phyloP scores from a whole-genome alignment of 1,284 basidiomycete genomes.

The Moesziomyces antarcticus region DNA sequence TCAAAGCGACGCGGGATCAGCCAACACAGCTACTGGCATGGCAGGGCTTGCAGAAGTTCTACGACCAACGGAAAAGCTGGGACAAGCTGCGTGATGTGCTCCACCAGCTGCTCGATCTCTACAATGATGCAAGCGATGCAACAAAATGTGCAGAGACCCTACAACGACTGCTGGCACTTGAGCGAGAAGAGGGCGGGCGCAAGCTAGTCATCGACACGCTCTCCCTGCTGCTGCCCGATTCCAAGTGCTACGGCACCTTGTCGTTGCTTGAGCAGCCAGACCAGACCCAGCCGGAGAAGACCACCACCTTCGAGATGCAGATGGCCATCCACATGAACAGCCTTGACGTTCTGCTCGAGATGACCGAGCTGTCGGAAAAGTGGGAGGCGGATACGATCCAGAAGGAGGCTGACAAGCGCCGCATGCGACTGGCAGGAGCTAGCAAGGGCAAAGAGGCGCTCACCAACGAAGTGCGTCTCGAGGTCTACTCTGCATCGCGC shows the following conservation, averaged over 20 bases:
- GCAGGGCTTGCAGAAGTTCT: constrained; percentile 69
- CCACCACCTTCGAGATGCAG: constrained; percentile 72
- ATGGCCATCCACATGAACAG: constrained; percentile 74
- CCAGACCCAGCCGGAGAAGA: constrained; percentile 75
- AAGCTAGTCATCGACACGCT: constrained; percentile 70
- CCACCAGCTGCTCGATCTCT: constrained; percentile 60
- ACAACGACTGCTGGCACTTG: constrained; percentile 79
- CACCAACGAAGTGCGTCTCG: constrained; percentile 47
- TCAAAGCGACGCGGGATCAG: constrained; percentile 64
- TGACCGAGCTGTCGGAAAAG: constrained; percentile 51
- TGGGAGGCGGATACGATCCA: constrained; percentile 54
- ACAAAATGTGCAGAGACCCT: constrained; percentile 81
- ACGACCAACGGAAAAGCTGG: constrained; percentile 66
- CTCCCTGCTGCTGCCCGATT: constrained; percentile 79
- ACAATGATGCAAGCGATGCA: constrained; percentile 72
- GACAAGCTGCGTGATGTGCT: constrained; percentile 58
- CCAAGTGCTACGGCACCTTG: constrained; percentile 76
- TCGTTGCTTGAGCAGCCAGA: constrained; percentile 79
- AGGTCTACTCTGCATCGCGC: constrained; percentile 40
- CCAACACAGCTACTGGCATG: constrained; percentile 66
- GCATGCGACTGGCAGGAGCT: constrained; percentile 57
- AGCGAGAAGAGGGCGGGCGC: constrained; percentile 73
- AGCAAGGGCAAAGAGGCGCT: constrained; percentile 53
- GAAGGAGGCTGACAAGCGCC: constrained; percentile 54
- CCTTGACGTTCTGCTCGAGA: constrained; percentile 55